These are phyloP conservation scores for Akanthomyces muscarius DNA, from an alignment of 2,329 filamentous ascomycete species.

Conservation along the genomic window DNA sequence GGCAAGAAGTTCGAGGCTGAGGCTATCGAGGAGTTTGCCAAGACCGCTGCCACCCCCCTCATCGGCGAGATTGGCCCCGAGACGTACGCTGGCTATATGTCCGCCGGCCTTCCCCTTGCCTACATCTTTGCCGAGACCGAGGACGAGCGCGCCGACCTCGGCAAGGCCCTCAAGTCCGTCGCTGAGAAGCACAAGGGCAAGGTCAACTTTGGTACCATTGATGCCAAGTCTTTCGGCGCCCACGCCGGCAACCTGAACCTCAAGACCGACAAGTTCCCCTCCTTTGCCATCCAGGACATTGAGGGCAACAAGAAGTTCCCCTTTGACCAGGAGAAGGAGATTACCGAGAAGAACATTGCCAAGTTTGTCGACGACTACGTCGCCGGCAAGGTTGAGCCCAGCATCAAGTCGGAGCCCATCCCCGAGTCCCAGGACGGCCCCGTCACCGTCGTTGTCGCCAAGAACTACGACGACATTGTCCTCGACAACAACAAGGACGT, in stretches of 20 bases:
- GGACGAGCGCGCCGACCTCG: slow-evolving; percentile 81
- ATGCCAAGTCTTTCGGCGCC: slow-evolving; percentile 88
- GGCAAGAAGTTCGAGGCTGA: slow-evolving; percentile 74
- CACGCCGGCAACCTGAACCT: slow-evolving; percentile 97
- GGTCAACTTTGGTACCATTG: slow-evolving; percentile 97
- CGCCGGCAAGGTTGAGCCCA: slow-evolving; percentile 84
- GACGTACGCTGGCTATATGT: slow-evolving; percentile 95
- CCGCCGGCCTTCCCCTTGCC: slow-evolving; percentile 82
- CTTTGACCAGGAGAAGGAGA: slow-evolving; percentile 77
- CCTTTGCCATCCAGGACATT: slow-evolving; percentile 95
- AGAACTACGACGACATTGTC: slow-evolving; percentile 89
- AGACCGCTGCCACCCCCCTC: slow-evolving; percentile 79
- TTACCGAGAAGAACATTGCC: slow-evolving; percentile 67
- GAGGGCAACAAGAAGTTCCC: slow-evolving; percentile 97
- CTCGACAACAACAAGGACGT: slow-evolving; percentile 95
- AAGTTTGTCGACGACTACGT: slow-evolving; percentile 83
- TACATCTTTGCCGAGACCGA: slow-evolving; percentile 95
- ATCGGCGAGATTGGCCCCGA: slow-evolving; percentile 96
- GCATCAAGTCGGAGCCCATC: slow-evolving; percentile 97
- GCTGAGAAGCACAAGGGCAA: slow-evolving; percentile 89
- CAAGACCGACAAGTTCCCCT: slow-evolving; percentile 89
- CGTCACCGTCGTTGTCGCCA: slow-evolving; percentile 84
- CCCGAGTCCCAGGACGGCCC: slow-evolving; percentile 89
- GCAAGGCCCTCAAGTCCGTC: slow-evolving; percentile 74
- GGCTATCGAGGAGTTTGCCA: slow-evolving; percentile 76